Evolutionary conservation across 2,329 filamentous ascomycete species (phyloP), one percentile per base, ranked within the genome.

Genomic region (Diaporthe ilicicola): DNA sequence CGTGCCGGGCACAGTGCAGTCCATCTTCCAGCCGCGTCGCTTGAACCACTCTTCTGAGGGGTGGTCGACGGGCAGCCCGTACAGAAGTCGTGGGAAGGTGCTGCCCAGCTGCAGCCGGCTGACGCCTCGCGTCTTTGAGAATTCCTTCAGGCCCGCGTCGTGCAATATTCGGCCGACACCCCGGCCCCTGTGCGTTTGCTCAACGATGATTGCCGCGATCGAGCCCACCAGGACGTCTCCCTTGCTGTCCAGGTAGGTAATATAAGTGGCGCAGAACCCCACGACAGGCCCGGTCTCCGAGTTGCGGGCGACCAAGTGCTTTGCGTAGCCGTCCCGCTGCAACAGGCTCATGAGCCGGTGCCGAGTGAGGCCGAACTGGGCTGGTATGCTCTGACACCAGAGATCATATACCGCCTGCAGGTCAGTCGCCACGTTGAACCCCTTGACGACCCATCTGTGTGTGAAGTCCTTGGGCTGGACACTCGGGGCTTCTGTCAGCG

Each of bases 231-330:
- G 80, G 42, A 82, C 82, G 73, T 88, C 85, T 24, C 82, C 84
- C 48, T 82, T 84, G 73, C 84, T 84, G 73, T 89, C 86, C 55
- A 85, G 83, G 77, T 87, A 90, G 4, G 86, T 88, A 37, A 88
- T 86, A 75, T 88, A 90, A 10, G 88, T 90, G 12, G 88, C 88
- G 75, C 88, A 90, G 73, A 90, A 90, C 0, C 88, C 89, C 46
- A 90, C 76, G 29, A 88, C 74, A 44, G 82, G 80, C 9, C 77
- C 77, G 3, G 78, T 83, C 13, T 77, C 77, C 2, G 85, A 82
- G n/a, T 86, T 82, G 61, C 84, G 84, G 34, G 90, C 86, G 37
- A 89, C 80, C 73, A 88, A 88, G 77, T 90, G 87, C 81, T 86
- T 87, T 10, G 84, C 83, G 73, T 88, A 90, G 48, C 88, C 88